Evolutionary conservation across 495 filamentous ascomycete species (phyloP).

Genomic region (Hypoxylon fragiforme): DNA sequence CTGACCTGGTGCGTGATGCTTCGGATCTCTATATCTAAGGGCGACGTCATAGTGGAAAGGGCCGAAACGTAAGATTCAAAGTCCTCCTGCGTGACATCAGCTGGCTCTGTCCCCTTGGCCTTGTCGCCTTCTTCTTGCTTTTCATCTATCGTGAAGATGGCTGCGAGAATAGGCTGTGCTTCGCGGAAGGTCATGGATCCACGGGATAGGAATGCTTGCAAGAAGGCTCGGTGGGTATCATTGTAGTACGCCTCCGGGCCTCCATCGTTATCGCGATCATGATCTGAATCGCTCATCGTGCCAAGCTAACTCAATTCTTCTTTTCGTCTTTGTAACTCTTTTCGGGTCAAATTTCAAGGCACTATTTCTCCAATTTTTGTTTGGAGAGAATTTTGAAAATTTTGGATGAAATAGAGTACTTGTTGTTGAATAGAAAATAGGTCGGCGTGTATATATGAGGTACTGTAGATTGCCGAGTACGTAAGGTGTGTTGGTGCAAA

Average conservation of each 20-base stretch:
- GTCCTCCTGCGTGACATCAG: conserved; percentile 68
- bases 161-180: conserved; percentile 71
- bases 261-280: conserved; percentile 32
- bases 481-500: no score
- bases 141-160: conserved; percentile 62
- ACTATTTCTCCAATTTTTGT: no score
- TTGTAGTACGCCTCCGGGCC: conserved; percentile 36
- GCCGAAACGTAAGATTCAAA: conserved; percentile 68
- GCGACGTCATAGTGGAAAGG: conserved; percentile 70
- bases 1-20: conserved; percentile 64
- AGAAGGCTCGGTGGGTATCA: conserved; percentile 85
- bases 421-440: no score
- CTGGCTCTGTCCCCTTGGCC: conserved; percentile 45
- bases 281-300: background rate
- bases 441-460: no score
- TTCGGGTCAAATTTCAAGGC: no score
- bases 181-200: conserved; percentile 75
- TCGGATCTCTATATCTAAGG: conserved; percentile 86
- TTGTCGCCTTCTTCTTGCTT: conserved; percentile 43
- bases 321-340: background rate
- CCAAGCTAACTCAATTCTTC: background rate
- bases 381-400: no score
- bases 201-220: conserved; percentile 84
- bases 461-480: no score
- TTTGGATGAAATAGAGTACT: no score